Evolutionary conservation across 352 stramenopile species (phyloP).

Genomic region (Pythium sukuiense): DNA sequence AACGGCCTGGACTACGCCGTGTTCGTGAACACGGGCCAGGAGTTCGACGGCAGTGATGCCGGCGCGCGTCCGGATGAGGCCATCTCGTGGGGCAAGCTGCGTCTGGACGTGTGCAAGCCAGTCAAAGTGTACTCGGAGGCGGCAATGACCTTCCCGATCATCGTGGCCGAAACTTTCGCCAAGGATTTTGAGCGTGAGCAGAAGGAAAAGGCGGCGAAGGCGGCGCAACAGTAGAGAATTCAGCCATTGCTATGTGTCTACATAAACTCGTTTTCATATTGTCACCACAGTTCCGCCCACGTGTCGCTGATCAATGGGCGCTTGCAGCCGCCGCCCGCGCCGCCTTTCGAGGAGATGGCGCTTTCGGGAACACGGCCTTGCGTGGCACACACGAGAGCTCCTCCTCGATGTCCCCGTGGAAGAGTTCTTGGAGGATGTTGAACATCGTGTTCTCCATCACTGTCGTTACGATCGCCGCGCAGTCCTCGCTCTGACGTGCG

Average conservation of each 20-base stretch:
- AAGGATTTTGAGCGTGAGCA: conserved; percentile 89
- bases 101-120: conserved; percentile 87
- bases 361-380: conserved; percentile 51
- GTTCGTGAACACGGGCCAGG: conserved; percentile 98
- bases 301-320: background rate
- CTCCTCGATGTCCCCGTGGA: conserved; percentile 69
- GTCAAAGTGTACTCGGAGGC: conserved; percentile 98
- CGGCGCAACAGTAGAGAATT: background rate
- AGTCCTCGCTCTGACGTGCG: conserved; percentile 56
- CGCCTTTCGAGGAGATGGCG: conserved; percentile 23
- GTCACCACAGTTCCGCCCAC: background rate
- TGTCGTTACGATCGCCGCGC: conserved; percentile 52
- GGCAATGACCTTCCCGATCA: conserved; percentile 98
- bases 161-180: conserved; percentile 99
- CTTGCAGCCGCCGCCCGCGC: background rate
- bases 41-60: conserved; percentile 98
- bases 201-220: conserved; percentile 14
- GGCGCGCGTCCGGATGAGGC: conserved; percentile 98
- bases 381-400: conserved; percentile 68
- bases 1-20: conserved; percentile 99
- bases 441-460: conserved; percentile 82
- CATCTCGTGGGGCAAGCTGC: conserved; percentile 99
- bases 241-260: background rate
- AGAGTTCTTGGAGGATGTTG: conserved; percentile 84
- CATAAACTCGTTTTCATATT: background rate